These are phyloP conservation scores for Sphaerobolus stellatus DNA, from an alignment of 1,284 basidiomycete species.

Conservation along the genomic window DNA sequence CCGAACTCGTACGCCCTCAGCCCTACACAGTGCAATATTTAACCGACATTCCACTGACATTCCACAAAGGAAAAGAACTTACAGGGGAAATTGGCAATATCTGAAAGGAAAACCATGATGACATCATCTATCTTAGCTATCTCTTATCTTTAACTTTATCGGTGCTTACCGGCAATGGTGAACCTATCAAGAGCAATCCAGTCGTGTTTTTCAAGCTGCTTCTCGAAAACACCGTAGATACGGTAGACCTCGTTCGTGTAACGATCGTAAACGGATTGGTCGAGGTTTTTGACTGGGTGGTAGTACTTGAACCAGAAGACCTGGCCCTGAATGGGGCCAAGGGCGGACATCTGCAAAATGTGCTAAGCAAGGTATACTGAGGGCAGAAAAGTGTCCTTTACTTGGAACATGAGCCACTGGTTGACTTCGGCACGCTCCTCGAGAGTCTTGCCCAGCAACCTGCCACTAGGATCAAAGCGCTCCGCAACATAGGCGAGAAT, in stretches of 20 bases:
- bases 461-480: neutral
- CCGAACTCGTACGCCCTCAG: neutral
- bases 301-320: constrained; percentile 25
- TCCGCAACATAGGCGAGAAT: constrained; percentile 17
- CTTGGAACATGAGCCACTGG: neutral
- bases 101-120: neutral
- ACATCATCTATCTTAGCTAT: neutral
- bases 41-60: neutral
- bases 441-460: neutral
- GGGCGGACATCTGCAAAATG: constrained; percentile 7
- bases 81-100: constrained; percentile 9
- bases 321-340: constrained; percentile 14
- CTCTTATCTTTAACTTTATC: too few species aligned
- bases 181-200: constrained; percentile 14
- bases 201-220: constrained; percentile 17
- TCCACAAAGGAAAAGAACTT: neutral
- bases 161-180: constrained; percentile 1
- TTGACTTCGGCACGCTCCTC: neutral
- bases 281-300: constrained; percentile 21
- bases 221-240: constrained; percentile 32
- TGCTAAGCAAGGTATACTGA: neutral
- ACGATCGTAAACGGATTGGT: constrained; percentile 28
- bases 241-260: constrained; percentile 33
- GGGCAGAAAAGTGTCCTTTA: neutral
- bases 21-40: neutral